Base-by-base conservation (phyloP, 2,329 filamentous ascomycete species). In the Blumeria hordei region DNA sequence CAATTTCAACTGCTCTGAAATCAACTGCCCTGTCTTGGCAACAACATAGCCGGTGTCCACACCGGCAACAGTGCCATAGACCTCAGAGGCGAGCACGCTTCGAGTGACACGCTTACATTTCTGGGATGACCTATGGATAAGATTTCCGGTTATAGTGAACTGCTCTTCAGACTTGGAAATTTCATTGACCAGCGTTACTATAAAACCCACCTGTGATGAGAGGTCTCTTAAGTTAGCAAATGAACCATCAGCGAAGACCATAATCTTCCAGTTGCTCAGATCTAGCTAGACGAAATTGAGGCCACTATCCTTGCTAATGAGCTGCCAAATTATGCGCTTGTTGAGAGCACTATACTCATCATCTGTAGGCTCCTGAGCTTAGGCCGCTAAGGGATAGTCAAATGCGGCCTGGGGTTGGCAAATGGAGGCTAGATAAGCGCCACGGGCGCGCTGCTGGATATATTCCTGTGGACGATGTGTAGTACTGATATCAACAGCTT, bases 11-110 rank as follows among this genome's bases (percentile, higher is more conserved):
- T 51, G 9, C 47, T 35, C 35, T 28, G 32, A 34, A 34, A 54
- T 54, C 32, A 35, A 35, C 8, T 54, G 37, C 6, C 45, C 16
- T 12, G 41, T 59, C n/a, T 51, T 49, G 1, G 50, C 16, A 35
- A 52, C 39, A n/a, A 16, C 36, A 18, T 37, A 37, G 3, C n/a
- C 34, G 33, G 39, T 53, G 28, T 59, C 55, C 8, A 58, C 33
- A 16, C 57, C 56, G 1, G 7, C 16, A 11, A 57, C 51, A 39
- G 58, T 57, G 1, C 37, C 50, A 33, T 57, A 59, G 7, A 59
- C 16, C 35, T 59, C 50, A 4, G 36, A 57, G 14, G 54, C 53
- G 16, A 60, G 28, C 4, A 45, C 44, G 47, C 50, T 57, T 11
- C 49, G 28, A 2, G 54, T 60, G 10, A 45, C 16, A 35, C 55